Evolutionary conservation across 2,329 filamentous ascomycete genomes (phyloP).

Genomic region (Botrytis galanthina): DNA sequence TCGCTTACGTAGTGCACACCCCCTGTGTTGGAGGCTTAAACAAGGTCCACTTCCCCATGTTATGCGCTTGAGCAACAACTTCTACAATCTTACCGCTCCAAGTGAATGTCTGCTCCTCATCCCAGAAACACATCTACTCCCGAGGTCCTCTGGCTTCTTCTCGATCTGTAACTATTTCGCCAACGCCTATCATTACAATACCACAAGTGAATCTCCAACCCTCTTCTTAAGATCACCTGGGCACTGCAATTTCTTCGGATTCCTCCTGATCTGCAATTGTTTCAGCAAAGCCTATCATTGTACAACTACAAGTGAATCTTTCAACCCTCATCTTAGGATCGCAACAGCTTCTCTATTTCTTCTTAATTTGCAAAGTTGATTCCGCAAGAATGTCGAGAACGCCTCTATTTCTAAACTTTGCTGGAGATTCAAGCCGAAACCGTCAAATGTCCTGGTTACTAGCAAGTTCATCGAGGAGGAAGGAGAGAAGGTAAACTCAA

Average conservation of each 20-base stretch:
- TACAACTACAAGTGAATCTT: constrained; percentile 3
- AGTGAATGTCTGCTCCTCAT: not conserved
- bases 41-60: constrained; percentile 9
- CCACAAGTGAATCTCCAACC: constrained; percentile 1
- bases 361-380: not conserved
- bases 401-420: constrained; percentile 29
- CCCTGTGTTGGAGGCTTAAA: constrained; percentile 15
- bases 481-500: constrained; percentile 33
- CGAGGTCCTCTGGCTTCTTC: not conserved
- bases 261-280: not conserved
- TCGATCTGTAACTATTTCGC: not conserved
- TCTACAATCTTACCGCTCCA: not conserved
- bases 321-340: not conserved
- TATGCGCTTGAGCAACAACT: not conserved
- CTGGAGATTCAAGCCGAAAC: constrained; percentile 21
- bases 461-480: constrained; percentile 35
- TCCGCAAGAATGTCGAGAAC: constrained; percentile 26
- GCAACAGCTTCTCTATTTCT: not conserved
- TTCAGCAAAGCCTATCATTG: not conserved
- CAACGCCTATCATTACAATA: not conserved
- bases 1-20: constrained; percentile 1
- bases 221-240: not conserved
- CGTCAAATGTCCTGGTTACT: constrained; percentile 30
- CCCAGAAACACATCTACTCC: not conserved
- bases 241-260: not conserved